A percentile compares a stretch with the other conserved stretches of the same genome.
phyloP scores from a whole-genome alignment of 2,329 filamentous ascomycete genomes.

The Aschersonia sp. region DNA sequence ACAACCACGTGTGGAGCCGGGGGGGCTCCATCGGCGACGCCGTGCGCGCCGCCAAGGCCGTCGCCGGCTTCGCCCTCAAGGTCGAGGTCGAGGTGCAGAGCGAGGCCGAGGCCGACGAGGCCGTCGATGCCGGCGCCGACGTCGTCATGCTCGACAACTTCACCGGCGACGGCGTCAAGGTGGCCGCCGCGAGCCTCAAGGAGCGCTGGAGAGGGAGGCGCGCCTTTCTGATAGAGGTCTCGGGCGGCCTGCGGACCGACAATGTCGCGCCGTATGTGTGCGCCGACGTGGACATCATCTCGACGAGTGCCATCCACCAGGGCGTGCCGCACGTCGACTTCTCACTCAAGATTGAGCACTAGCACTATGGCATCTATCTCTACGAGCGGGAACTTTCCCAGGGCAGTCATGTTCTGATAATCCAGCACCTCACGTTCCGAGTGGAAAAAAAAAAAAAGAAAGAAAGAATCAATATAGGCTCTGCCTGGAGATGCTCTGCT shows the following conservation, averaged over 20 bases:
- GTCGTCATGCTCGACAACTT: slow-evolving; percentile 98
- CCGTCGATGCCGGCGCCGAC: slow-evolving; percentile 80
- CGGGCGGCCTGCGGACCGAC: slow-evolving; percentile 70
- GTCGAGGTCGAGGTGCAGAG: slow-evolving; percentile 91
- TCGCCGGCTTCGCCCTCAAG: slow-evolving; percentile 82
- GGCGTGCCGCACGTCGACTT: slow-evolving; percentile 90
- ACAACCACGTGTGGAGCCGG: slow-evolving; percentile 93
- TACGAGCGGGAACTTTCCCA: not conserved
- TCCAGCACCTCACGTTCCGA: no score
- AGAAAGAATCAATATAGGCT: no score
- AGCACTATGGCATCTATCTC: not conserved
- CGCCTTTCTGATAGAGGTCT: slow-evolving; percentile 78
- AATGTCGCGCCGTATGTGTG: slow-evolving; percentile 76
- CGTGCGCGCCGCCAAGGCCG: slow-evolving; percentile 67
- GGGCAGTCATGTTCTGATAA: no score
- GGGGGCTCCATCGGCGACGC: slow-evolving; percentile 67
- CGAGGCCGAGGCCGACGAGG: slow-evolving; percentile 79
- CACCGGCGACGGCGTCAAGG: slow-evolving; percentile 58
- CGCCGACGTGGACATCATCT: slow-evolving; percentile 82
- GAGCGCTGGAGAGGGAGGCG: slow-evolving; percentile 61
- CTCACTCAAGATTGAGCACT: slow-evolving; percentile 66
- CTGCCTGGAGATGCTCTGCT: no score
- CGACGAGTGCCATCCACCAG: slow-evolving; percentile 93
- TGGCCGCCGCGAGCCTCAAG: slow-evolving; percentile 62
- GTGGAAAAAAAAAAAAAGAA: no score